phyloP scores from a whole-genome alignment of 192 early-diverging fungal species.

The Glomus cerebriforme region DNA sequence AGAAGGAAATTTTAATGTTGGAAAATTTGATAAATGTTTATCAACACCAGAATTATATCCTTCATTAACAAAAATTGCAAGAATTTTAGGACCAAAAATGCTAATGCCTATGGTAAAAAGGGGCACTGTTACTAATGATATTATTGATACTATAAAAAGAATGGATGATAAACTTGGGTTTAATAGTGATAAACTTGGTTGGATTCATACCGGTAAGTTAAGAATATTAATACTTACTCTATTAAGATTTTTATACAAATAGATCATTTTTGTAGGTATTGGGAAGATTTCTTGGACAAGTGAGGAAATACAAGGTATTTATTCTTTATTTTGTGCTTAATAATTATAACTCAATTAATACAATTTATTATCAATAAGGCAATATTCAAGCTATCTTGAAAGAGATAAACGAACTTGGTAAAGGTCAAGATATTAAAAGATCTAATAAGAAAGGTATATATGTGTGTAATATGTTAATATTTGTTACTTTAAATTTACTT shows the following conservation, averaged over 20 bases:
- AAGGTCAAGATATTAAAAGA: neutral
- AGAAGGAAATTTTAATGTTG: constrained; percentile 10
- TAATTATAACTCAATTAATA: neutral
- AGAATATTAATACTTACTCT: too few relatives aligned
- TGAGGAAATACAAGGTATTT: neutral
- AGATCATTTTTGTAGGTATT: constrained; percentile 4
- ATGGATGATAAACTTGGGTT: constrained; percentile 76
- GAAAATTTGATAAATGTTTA: constrained; percentile 81
- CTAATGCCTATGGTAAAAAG: constrained; percentile 91
- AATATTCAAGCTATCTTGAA: neutral
- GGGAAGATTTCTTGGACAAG: constrained; percentile 2
- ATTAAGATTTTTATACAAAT: neutral
- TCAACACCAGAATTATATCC: constrained; percentile 90
- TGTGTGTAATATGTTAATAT: too few relatives aligned
- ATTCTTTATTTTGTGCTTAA: neutral
- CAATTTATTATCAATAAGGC: neutral
- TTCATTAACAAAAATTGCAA: constrained; percentile 83
- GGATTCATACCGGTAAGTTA: constrained; percentile 63
- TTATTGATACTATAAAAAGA: constrained; percentile 61
- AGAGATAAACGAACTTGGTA: constrained; percentile 7
- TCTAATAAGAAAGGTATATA: neutral
- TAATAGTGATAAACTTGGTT: constrained; percentile 69
- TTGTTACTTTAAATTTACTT: too few relatives aligned
- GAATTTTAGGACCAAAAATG: constrained; percentile 90
- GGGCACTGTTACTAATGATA: constrained; percentile 82